phyloP scores from a whole-genome alignment of 768 basidiomycete species.

The Mycena filopes region DNA sequence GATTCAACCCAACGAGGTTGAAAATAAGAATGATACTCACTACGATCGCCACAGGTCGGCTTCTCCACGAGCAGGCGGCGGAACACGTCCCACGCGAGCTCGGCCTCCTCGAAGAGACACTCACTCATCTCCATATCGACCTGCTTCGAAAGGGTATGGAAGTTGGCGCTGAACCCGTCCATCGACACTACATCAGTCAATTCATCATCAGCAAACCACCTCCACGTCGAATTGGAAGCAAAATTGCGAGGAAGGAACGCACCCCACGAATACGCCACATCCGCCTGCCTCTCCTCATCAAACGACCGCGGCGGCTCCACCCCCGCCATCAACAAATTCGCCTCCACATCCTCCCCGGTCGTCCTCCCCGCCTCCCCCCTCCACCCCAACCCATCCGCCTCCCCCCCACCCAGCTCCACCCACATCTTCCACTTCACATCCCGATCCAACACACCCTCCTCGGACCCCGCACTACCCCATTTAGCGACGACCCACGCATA shows the following conservation, averaged over 20 bases:
- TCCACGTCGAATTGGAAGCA: neutral
- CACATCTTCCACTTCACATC: conserved; percentile 41
- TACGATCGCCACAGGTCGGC: conserved; percentile 18
- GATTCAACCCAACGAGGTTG: neutral
- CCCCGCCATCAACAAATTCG: conserved; percentile 27
- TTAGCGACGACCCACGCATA: conserved; percentile 50
- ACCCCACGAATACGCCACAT: conserved; percentile 24
- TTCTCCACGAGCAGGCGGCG: conserved; percentile 8
- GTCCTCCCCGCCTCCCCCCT: conserved; percentile 13
- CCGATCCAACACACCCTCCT: neutral
- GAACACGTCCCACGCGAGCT: conserved; percentile 26
- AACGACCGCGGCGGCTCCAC: conserved; percentile 14
- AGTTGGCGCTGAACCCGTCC: conserved; percentile 22
- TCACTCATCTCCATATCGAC: neutral
- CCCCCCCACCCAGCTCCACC: conserved; percentile 42
- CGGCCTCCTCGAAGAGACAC: conserved; percentile 8
- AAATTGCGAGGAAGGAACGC: too few relatives aligned
- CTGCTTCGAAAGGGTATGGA: neutral
- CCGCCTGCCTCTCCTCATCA: conserved; percentile 2
- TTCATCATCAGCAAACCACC: neutral
- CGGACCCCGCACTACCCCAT: conserved; percentile 35
- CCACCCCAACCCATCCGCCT: conserved; percentile 11
- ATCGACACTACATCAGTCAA: conserved; percentile 8
- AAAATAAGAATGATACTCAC: too few relatives aligned
- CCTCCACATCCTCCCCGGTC: conserved; percentile 28